Base-by-base conservation (phyloP, 192 early-diverging fungal genomes). In the Coemansia sp. region DNA sequence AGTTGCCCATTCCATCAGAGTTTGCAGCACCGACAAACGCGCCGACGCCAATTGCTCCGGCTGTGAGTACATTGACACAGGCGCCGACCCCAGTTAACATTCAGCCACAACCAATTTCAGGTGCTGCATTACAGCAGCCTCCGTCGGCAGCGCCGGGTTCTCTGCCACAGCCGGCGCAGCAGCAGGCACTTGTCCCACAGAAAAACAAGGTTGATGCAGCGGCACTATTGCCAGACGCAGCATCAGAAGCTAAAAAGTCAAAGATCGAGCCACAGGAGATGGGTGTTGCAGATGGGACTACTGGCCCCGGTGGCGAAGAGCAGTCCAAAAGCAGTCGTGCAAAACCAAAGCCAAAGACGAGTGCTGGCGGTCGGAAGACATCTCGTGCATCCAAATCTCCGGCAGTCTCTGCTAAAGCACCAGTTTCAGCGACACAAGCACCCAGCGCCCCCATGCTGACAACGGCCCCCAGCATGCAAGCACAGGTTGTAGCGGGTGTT, bases 331-430 rank as follows among this genome's bases (percentile, higher is more conserved):
- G 67, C 0, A 61, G 60, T 4, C 79, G 79, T 3, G 55, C 32
- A 17, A 81, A 81, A 54, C 23, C 61, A 46, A 67, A 66, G 19
- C 32, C 56, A n/a, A 81, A 76, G 56, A 46, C 42, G 1, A 17
- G 50, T 21, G 54, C 57, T 9, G 55, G 59, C 27, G 60, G 61
- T 0, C 63, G 66, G 9, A 81, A 76, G 57, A 51, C 63, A 10
- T 36, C 70, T 1, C 58, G 67, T 1, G 60, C 70, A 10, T 70
- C 74, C n/a, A 70, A 75, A 31, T 81, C 78, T 9, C 78, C 78
- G 3, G 78, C 78, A 50, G 54, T 66, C 2, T 29, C 74, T 19
- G 61, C 74, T 3, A 64, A 67, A 46, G 29, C 68, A 5, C 59
- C 57, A 19, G 68, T 65, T 3, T 21, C 63, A 5, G 50, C 54